Base-by-base conservation (phyloP, 2,329 filamentous ascomycete genomes). In the Penicillium sp. region DNA sequence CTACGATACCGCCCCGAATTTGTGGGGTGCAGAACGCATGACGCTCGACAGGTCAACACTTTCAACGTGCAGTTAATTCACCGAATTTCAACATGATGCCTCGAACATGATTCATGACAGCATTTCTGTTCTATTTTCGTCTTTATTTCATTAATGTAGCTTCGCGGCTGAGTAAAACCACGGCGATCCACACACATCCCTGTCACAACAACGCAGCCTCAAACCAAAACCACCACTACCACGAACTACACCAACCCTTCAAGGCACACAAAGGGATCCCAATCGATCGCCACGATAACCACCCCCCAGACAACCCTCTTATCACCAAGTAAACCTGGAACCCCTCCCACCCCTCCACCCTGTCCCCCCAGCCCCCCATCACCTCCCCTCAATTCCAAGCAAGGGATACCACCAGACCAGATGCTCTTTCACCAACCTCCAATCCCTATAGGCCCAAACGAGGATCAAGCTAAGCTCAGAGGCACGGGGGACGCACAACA, bases 21-120 rank as follows among this genome's bases (percentile, higher is more conserved):
- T 60, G 37, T 52, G 60, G 62, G 58, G 62, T 67, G 60, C 62
- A 65, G 60, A 55, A n/a, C 53, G 48, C 63, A 50, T 43, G 28
- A 39, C 48, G 39, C 20, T 12, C 15, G 45, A 12, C 39, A 39
- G 17, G 17, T 45, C 43, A 60, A 38, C 22, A n/a, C 38, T n/a
- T 31, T 4, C 49, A 55, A 48, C 48, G 48, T 53, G 47, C 49
- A 31, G 17, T 28, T 4, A 28, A 22, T 49, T 11, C 14, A 11
- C 37, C 35, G 47, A 20, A 49, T 35, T 7, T 22, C 10, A 4
- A 20, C 47, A 35, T 34, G 11, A 14, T 5, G 34, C n/a, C 20
- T 35, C 31, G 12, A 14, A 2, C 1, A 3, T 20, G n/a, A 15
- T 3, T 4, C 31, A 8, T 49, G n/a, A 31, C 5, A 35, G 17